Percentiles rank a stretch among this genome's conserved stretches.
Conservation (phyloP, 2,329 filamentous ascomycete species). For the Ophiostoma angusticollis region DNA sequence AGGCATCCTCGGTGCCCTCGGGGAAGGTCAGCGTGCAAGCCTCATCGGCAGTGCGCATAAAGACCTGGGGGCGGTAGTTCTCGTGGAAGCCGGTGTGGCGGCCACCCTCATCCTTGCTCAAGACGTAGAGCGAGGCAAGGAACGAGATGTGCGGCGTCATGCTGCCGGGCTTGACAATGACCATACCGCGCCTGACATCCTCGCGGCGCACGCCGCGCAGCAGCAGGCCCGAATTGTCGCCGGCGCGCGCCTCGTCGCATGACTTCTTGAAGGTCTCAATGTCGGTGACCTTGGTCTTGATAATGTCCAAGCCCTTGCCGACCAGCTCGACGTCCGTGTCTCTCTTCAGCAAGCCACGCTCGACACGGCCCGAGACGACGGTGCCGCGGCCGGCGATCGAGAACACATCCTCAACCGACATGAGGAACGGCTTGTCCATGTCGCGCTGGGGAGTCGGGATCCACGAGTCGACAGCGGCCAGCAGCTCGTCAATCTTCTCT, state of each 20-base stretch:
- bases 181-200: constrained; percentile 90
- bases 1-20: constrained; percentile 60
- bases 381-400: constrained; percentile 89
- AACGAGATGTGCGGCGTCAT: constrained; percentile 85
- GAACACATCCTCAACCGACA: constrained; percentile 93
- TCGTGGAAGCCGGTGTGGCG: constrained; percentile 89
- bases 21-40: constrained; percentile 72
- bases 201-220: constrained; percentile 94
- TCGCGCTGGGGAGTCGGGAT: constrained; percentile 92
- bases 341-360: constrained; percentile 88
- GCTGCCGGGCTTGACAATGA: constrained; percentile 69
- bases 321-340: constrained; percentile 91
- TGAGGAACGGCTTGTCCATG: constrained; percentile 96
- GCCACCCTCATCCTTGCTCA: constrained; percentile 96
- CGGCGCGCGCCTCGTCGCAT: constrained; percentile 88
- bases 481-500: constrained; percentile 80
- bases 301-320: constrained; percentile 65
- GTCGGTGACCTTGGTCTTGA: constrained; percentile 99
- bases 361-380: constrained; percentile 90
- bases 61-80: constrained; percentile 97
- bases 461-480: constrained; percentile 84
- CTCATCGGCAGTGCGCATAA: constrained; percentile 82
- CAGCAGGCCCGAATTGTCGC: constrained; percentile 95
- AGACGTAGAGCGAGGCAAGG: constrained; percentile 89
- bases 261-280: constrained; percentile 99